Percentiles rank a stretch among this genome's conserved stretches.
phyloP scores from a whole-genome alignment of 495 filamentous ascomycete species.

The Podospora didyma region DNA sequence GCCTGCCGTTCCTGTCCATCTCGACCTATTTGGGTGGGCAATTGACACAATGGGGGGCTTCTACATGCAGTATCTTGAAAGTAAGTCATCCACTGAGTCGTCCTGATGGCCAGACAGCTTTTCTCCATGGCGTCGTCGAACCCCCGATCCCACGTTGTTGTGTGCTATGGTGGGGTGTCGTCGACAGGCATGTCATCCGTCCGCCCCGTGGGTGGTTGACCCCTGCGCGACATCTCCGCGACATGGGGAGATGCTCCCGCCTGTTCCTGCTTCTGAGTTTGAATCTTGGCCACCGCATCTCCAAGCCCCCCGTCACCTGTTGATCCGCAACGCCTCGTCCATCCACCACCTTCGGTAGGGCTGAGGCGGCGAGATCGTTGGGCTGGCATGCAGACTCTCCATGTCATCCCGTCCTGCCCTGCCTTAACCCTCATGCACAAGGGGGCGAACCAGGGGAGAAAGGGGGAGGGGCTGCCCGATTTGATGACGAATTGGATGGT shows the following conservation, averaged over 20 bases:
- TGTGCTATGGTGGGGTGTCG: slow-evolving; percentile 20
- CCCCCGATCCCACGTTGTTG: slow-evolving; percentile 13
- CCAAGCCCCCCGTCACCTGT: slow-evolving; percentile 7
- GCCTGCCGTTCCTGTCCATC: neutral
- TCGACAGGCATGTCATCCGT: slow-evolving; percentile 22
- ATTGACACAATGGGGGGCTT: slow-evolving; percentile 52
- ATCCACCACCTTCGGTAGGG: slow-evolving; percentile 21
- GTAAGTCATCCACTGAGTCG: slow-evolving; percentile 44
- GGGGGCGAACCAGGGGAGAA: neutral
- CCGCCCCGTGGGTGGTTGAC: slow-evolving; percentile 17
- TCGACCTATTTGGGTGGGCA: slow-evolving; percentile 16
- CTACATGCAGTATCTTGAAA: slow-evolving; percentile 61
- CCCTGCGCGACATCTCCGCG: slow-evolving; percentile 26
- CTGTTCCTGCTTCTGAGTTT: slow-evolving; percentile 22
- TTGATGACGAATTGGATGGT: slow-evolving; percentile 26
- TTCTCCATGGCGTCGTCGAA: slow-evolving; percentile 1
- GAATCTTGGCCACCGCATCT: slow-evolving; percentile 19
- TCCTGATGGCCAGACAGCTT: neutral
- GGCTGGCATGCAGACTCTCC: slow-evolving; percentile 44
- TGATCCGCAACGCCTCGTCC: slow-evolving; percentile 13
- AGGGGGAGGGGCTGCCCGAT: slow-evolving; percentile 7
- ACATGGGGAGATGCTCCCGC: slow-evolving; percentile 15
- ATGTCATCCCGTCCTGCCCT: slow-evolving; percentile 30
- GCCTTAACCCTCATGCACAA: neutral
- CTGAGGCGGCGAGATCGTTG: slow-evolving; percentile 35